Conservation (phyloP, 352 stramenopile genomes). For the Globisporangium ultimum region DNA sequence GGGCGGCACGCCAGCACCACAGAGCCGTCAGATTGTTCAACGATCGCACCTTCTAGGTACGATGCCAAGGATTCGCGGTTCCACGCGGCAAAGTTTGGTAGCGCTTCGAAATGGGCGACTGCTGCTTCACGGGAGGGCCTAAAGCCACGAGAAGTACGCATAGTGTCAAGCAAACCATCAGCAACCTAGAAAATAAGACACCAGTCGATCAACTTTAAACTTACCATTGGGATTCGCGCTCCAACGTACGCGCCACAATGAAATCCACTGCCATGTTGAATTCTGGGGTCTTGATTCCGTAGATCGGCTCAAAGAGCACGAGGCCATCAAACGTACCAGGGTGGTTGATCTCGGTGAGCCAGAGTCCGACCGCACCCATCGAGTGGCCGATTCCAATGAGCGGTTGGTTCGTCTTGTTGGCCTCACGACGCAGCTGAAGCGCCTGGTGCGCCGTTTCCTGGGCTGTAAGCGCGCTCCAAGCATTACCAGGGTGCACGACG, state of each 20-base stretch:
- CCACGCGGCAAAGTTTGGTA: conserved; percentile 29
- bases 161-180: no score
- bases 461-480: conserved; percentile 13
- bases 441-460: conserved; percentile 16
- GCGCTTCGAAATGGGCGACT: conserved; percentile 17
- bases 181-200: no score
- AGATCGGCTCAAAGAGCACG: conserved; percentile 44
- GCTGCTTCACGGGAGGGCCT: conserved; percentile 22
- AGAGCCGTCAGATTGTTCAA: conserved; percentile 17
- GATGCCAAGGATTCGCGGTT: conserved; percentile 26
- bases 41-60: conserved; percentile 25
- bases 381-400: conserved; percentile 53
- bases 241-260: conserved; percentile 29
- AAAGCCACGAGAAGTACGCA: no score
- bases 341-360: conserved; percentile 30
- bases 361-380: conserved; percentile 36
- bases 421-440: conserved; percentile 1
- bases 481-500: conserved; percentile 35
- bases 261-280: conserved; percentile 18
- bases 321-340: conserved; percentile 39
- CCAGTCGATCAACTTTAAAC: no score
- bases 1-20: conserved; percentile 39
- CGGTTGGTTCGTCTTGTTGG: conserved; percentile 12
- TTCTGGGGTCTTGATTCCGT: conserved; percentile 14
- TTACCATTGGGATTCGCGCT: conserved; percentile 17